Percentiles rank a stretch among this genome's conserved stretches.
These are phyloP conservation scores for Alternaria novae-zelandiae DNA, from an alignment of 2,329 filamentous ascomycete genomes.

Conservation along the genomic window DNA sequence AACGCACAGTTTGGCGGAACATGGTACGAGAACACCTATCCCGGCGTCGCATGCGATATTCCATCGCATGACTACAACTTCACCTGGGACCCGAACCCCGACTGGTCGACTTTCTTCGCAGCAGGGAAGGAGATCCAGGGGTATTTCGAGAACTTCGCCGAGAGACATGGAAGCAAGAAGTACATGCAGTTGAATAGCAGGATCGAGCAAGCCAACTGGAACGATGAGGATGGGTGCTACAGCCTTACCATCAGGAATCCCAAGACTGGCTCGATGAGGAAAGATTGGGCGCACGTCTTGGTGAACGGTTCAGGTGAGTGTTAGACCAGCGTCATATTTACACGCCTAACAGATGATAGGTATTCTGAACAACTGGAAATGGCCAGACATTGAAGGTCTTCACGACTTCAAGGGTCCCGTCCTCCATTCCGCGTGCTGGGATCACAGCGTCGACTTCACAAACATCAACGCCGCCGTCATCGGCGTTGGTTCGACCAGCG, in stretches of 20 bases:
- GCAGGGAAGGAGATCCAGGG: constrained; percentile 56
- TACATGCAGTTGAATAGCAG: constrained; percentile 56
- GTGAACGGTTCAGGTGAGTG: constrained; percentile 52
- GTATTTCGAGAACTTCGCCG: constrained; percentile 59
- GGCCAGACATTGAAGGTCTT: constrained; percentile 52
- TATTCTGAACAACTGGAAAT: constrained; percentile 54
- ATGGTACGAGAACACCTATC: constrained; percentile 46
- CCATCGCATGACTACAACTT: constrained; percentile 66
- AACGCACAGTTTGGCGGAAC: constrained; percentile 40
- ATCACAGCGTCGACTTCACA: constrained; percentile 47
- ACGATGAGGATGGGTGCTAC: constrained; percentile 50
- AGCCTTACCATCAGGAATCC: constrained; percentile 47
- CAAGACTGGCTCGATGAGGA: constrained; percentile 39
- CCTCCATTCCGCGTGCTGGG: constrained; percentile 53
- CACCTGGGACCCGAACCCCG: constrained; percentile 65
- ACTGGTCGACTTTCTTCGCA: constrained; percentile 61
- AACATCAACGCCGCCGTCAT: constrained; percentile 42
- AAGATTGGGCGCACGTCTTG: constrained; percentile 49
- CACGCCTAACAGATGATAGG: constrained; percentile 50
- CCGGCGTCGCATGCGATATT: constrained; percentile 45
- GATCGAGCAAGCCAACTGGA: constrained; percentile 54
- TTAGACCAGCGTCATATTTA: not conserved
- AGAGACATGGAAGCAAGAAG: constrained; percentile 62
- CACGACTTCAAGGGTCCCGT: constrained; percentile 53
- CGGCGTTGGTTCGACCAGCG: constrained; percentile 42